Percentiles rank a stretch among this genome's conserved stretches.
phyloP scores from a whole-genome alignment of 176 grass and related monocot species.

The Musa beccarii region DNA sequence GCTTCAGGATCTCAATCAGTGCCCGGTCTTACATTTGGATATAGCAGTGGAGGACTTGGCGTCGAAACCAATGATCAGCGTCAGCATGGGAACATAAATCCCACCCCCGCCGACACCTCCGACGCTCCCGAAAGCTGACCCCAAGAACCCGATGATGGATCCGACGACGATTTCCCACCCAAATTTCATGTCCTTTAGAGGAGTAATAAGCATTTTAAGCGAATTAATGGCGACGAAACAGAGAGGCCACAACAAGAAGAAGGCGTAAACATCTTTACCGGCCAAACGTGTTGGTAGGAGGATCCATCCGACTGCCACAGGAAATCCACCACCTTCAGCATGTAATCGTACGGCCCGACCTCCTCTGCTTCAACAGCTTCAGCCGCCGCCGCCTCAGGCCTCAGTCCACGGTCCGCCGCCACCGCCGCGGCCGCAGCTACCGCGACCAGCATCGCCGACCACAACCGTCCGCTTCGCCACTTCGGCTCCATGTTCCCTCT shows the following conservation, averaged over 20 bases:
- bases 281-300: conserved; percentile 26
- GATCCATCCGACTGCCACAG: conserved; percentile 29
- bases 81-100: conserved; percentile 27
- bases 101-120: conserved; percentile 26
- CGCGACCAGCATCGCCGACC: not conserved
- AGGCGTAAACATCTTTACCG: not conserved
- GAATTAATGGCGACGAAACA: not conserved
- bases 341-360: conserved; percentile 4
- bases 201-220: not conserved
- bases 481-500: not conserved
- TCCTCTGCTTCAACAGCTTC: not conserved
- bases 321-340: conserved; percentile 42
- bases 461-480: not conserved
- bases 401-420: not conserved
- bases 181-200: conserved; percentile 24
- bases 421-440: not conserved
- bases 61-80: conserved; percentile 27
- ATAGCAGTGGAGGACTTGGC: conserved; percentile 24
- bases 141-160: conserved; percentile 19
- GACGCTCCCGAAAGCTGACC: conserved; percentile 24
- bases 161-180: conserved; percentile 21
- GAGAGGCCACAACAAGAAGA: not conserved
- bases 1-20: not conserved
- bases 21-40: conserved; percentile 22
- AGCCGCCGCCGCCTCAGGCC: not conserved